These are phyloP conservation scores for Kwoniella bestiolae DNA, from an alignment of 768 basidiomycete species.

Conservation along the genomic window DNA sequence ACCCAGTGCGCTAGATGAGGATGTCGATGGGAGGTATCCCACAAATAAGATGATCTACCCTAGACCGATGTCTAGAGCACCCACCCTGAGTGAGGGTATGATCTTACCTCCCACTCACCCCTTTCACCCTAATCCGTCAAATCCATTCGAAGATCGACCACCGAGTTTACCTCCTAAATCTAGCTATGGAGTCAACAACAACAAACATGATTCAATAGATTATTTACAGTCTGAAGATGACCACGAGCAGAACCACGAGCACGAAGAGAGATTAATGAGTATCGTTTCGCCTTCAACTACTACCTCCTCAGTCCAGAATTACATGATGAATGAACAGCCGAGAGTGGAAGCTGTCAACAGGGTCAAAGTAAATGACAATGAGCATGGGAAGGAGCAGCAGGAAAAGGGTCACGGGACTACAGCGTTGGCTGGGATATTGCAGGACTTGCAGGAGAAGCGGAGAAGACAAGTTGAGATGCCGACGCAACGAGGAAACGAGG, in stretches of 20 bases:
- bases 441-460: slow-evolving; percentile 16
- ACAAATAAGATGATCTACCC: slow-evolving; percentile 32
- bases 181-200: not conserved
- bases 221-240: slow-evolving; percentile 4
- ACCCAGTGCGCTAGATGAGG: slow-evolving; percentile 6
- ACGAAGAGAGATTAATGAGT: slow-evolving; percentile 4
- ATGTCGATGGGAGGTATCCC: slow-evolving; percentile 23
- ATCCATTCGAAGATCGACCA: slow-evolving; percentile 16
- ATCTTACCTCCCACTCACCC: slow-evolving; percentile 3
- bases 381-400: not conserved
- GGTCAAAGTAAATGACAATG: slow-evolving; percentile 1
- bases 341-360: slow-evolving; percentile 7
- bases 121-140: not conserved
- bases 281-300: slow-evolving; percentile 6
- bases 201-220: slow-evolving; percentile 21
- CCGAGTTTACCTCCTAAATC: slow-evolving; percentile 6
- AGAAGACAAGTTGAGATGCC: not conserved
- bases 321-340: slow-evolving; percentile 11
- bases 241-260: not conserved
- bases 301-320: not conserved
- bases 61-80: slow-evolving; percentile 47
- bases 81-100: slow-evolving; percentile 37
- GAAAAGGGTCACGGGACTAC: too few species aligned
- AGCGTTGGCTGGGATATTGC: slow-evolving; percentile 15
- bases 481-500: not conserved